A percentile compares a stretch with the other conserved stretches of the same genome.
These are phyloP conservation scores for Sordariomycetes sp. DNA, from an alignment of 2,329 filamentous ascomycete genomes.

Conservation along the genomic window DNA sequence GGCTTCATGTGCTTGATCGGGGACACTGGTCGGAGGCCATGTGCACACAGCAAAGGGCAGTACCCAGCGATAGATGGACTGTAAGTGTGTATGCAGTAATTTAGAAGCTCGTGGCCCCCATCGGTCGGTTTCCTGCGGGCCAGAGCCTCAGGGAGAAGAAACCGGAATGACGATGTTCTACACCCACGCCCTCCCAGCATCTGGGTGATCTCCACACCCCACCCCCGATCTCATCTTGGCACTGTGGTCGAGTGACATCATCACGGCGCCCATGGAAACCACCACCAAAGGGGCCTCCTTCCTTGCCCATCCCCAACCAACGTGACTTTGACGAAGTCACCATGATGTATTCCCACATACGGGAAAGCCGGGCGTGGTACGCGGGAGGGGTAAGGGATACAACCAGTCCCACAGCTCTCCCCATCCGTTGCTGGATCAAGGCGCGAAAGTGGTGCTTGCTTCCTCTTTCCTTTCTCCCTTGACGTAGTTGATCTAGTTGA, in stretches of 20 bases:
- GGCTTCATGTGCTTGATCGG: no score
- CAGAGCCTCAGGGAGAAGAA: not conserved
- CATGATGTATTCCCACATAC: slow-evolving; percentile 3
- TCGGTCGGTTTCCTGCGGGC: not conserved
- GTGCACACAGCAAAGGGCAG: no score
- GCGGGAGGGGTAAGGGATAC: not conserved
- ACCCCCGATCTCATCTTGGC: not conserved
- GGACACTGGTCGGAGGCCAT: no score
- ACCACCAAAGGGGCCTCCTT: not conserved
- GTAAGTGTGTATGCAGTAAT: no score
- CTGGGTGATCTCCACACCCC: not conserved
- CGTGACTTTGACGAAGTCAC: slow-evolving; percentile 1
- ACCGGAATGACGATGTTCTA: not conserved
- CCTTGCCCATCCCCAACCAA: not conserved
- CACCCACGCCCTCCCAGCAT: not conserved
- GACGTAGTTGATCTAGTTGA: not conserved
- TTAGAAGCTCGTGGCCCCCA: not conserved
- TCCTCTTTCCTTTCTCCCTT: not conserved
- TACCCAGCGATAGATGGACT: no score
- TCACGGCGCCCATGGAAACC: not conserved
- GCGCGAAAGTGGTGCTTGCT: not conserved
- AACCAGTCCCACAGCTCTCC: not conserved
- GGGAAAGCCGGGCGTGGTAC: not conserved
- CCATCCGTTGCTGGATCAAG: not conserved
- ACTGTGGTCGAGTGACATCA: slow-evolving; percentile 1